Evolutionary conservation across 1,284 basidiomycete genomes (phyloP).

Genomic region (Rhodotorula sp.): DNA sequence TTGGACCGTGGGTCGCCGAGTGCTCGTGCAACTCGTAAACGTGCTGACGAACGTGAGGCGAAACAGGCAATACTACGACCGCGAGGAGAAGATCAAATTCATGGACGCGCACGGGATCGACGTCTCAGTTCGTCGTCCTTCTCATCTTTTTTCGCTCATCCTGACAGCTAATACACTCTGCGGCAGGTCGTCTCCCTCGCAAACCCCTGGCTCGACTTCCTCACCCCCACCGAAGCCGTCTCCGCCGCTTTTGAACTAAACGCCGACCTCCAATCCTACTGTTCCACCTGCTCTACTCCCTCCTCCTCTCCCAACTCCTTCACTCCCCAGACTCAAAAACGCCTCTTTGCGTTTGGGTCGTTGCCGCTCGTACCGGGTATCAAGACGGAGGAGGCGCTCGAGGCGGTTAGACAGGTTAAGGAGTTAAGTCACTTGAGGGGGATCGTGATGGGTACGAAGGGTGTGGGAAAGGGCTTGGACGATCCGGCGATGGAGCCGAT

Average conservation of each 20-base stretch:
- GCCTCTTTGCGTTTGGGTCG: slow-evolving; percentile 77
- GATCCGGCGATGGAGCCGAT: slow-evolving; percentile 71
- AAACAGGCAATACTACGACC: slow-evolving; percentile 67
- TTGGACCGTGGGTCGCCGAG: slow-evolving; percentile 55
- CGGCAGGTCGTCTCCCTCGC: slow-evolving; percentile 56
- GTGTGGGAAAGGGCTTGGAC: slow-evolving; percentile 73
- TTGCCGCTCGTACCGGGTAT: slow-evolving; percentile 72
- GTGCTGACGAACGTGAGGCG: no score
- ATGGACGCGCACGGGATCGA: slow-evolving; percentile 74
- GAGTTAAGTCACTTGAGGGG: slow-evolving; percentile 64
- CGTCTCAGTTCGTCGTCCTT: slow-evolving; percentile 27
- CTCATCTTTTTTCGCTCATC: neutral
- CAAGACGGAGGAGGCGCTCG: slow-evolving; percentile 58
- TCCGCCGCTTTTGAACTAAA: slow-evolving; percentile 67
- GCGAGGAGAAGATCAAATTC: slow-evolving; percentile 69
- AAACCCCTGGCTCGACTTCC: slow-evolving; percentile 84
- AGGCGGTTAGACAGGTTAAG: slow-evolving; percentile 64
- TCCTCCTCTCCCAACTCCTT: slow-evolving; percentile 41
- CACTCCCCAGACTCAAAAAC: slow-evolving; percentile 52
- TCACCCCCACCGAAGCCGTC: slow-evolving; percentile 65
- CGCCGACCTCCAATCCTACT: slow-evolving; percentile 71
- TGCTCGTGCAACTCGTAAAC: no score
- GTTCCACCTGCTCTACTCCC: slow-evolving; percentile 58
- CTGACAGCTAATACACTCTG: slow-evolving; percentile 38
- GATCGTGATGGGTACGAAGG: slow-evolving; percentile 74